Base-by-base conservation (phyloP, 352 stramenopile genomes). In the Globisporangium emineosum region DNA sequence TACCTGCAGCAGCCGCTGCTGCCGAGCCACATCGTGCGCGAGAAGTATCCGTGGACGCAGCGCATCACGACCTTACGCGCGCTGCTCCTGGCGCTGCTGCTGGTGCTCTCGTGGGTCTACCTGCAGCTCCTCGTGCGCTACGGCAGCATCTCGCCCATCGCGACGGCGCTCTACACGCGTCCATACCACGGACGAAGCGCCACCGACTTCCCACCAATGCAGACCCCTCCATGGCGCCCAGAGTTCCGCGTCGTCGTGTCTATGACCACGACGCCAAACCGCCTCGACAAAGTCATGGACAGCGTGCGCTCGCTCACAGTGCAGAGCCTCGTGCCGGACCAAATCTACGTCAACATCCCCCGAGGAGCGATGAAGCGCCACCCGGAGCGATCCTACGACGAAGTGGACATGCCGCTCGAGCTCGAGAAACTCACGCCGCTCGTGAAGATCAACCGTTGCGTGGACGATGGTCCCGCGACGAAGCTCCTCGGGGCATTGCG, bases 291-390 rank as follows among this genome's bases (percentile, higher is more conserved):
- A 60, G 80, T 94, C 64, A 89, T 92, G 75, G 66, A 92, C 68
- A 90, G 73, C 60, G 73, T 94, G 53, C 64, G 69, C n/a, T 90
- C 77, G 30, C 67, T 94, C 5, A 57, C 73, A 5, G 55, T 67
- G 37, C 85, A 94, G 69, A 83, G 70, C 50, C 67, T 94, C 53
- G 56, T 74, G 53, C 83, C 83, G 7, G 81, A 92, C 63, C 79
- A 88, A 65, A 91, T 93, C 60, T 92, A 93, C 69, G 67, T 92
- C 10, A 89, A 94, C 64, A 75, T 94, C 53, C 82, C 85, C 0
- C 64, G 73, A 33, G 85, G 85, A 0, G 61, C 72, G 10, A 94
- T 94, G 85, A 92, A 91, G 72, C 71, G 85, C 33, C 80, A 90
- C 51, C 83, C 79, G 4, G 79, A 90, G 52, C 75, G 80, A 13